Base-by-base conservation (phyloP, 179 eudicot genomes). In the Kewa caespitosa region DNA sequence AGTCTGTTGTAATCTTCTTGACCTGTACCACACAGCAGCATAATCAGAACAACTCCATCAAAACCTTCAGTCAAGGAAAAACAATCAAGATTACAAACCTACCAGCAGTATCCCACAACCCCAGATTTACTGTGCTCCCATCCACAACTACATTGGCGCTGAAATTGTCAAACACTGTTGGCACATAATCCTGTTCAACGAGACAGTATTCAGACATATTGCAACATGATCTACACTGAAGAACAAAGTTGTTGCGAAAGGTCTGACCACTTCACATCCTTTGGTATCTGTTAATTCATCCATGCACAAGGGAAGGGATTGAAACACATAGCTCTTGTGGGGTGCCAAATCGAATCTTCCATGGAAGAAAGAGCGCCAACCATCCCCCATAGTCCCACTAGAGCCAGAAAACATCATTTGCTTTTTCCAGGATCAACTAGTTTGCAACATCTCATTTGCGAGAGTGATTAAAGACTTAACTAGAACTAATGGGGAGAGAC, bases 61-160 rank as follows among this genome's bases (percentile, higher is more conserved):
- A 59, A 38, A 41, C 8, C 72, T 17, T 28, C n/a, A 23, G 25
- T 36, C 37, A 52, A 12, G 57, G 42, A 43, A 34, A 63, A 34
- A 63, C 42, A 55, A 63, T 27, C 34, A 33, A 67, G 48, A 50
- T 54, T 15, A 1, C 11, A 37, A 61, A 75, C 77, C 25, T 73
- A 84, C 87, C 87, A 34, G 87, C 87, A 69, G 87, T 84, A 79
- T 84, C 87, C 87, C 87, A 84, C 76, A 84, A 74, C 55, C 87
- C 87, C 38, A 84, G 74, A 61, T 84, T 84, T 33, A 84, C 85
- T 8, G 87, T 84, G 83, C 78, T 84, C 38, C 87, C 87, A 81
- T 84, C 87, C 61, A 84, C 87, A 6, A 84, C 85, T 52, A 84
- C 87, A 73, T 84, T 84, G 31, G 87, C 87, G 38, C 87, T 84